Base-by-base conservation (phyloP, 2,329 filamentous ascomycete species). In the Paramyrothecium roridum region DNA sequence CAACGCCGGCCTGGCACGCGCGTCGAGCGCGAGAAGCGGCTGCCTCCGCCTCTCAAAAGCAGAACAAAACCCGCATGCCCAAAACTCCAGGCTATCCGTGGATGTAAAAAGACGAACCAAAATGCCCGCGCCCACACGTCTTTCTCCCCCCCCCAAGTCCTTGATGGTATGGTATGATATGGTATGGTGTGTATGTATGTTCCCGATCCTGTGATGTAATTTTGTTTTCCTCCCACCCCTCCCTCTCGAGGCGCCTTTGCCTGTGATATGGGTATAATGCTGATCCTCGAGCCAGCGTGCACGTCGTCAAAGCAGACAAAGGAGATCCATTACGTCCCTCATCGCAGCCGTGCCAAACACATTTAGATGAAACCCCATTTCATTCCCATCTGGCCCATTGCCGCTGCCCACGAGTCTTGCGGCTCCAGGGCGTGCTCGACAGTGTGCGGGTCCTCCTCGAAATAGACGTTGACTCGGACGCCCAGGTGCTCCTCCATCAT, bases 361-460 rank as follows among this genome's bases (percentile, higher is more conserved):
- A 57, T 55, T 65, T 62, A 73, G 50, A 73, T 65, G 54, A 69
- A 72, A 40, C 67, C 64, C 64, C 69, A 73, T 54, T 64, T 68
- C 23, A 55, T 56, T 40, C 57, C 59, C 61, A 69, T 63, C 46
- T 66, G 59, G 40, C 61, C 53, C 57, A 73, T 66, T n/a, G 69
- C 71, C 10, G 70, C 63, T 6, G 70, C 70, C 72, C 71, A 75
- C 8, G 72, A 66, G 43, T 73, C 70, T 46, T 71, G 67, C 6
- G 70, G 56, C 20, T 75, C 72, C 8, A 65, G 64, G 3, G 67
- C 72, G 54, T 77, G 75, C 48, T 73, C 67, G 8, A 67, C 65
- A 3, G 67, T 72, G 48, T 77, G 75, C 59, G 76, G 74, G 52
- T 77, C 74, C 55, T 76, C 75, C 48, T 77, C 75, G 56, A 76